Percentiles rank a stretch among this genome's conserved stretches.
phyloP scores from a whole-genome alignment of 495 filamentous ascomycete species.

The Podospora sp. region DNA sequence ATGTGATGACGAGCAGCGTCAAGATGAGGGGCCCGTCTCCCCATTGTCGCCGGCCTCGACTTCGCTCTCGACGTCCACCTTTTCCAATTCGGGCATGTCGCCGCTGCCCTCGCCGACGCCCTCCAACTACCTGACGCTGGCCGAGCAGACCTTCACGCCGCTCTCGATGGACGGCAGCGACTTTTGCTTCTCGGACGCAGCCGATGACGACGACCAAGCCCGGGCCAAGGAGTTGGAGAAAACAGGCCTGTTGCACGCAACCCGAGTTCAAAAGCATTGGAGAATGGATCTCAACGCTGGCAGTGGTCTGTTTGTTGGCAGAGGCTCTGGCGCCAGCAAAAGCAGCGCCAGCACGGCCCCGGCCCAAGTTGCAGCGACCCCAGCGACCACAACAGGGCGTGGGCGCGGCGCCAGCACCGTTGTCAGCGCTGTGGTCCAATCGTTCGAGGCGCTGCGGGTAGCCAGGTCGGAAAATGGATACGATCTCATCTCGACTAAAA shows the following conservation, averaged over 20 bases:
- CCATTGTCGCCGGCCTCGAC: conserved; percentile 27
- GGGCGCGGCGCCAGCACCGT: conserved; percentile 23
- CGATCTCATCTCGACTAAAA: conserved; percentile 29
- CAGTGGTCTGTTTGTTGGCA: conserved; percentile 19
- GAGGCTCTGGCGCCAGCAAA: conserved; percentile 28
- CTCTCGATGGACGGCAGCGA: conserved; percentile 47
- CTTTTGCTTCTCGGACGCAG: conserved; percentile 26
- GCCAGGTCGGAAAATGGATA: conserved; percentile 28
- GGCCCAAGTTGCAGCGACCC: neutral
- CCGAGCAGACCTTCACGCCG: conserved; percentile 47
- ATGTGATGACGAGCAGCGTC: conserved; percentile 9
- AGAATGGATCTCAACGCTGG: conserved; percentile 31
- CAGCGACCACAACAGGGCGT: conserved; percentile 13
- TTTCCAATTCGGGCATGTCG: conserved; percentile 16
- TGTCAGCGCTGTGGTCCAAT: conserved; percentile 39
- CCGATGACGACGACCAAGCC: conserved; percentile 10
- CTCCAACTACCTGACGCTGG: conserved; percentile 34
- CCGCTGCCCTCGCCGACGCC: conserved; percentile 25
- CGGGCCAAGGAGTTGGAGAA: conserved; percentile 3
- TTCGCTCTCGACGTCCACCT: conserved; percentile 22
- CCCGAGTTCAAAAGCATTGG: conserved; percentile 22
- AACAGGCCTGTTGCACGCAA: conserved; percentile 14
- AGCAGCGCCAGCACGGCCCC: conserved; percentile 24
- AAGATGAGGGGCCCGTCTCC: conserved; percentile 13
- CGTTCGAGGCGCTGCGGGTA: conserved; percentile 34